Percentiles rank a stretch among this genome's conserved stretches.
Evolutionary conservation across 192 early-diverging fungal genomes (phyloP).

Genomic region (Coemansia sp.): DNA sequence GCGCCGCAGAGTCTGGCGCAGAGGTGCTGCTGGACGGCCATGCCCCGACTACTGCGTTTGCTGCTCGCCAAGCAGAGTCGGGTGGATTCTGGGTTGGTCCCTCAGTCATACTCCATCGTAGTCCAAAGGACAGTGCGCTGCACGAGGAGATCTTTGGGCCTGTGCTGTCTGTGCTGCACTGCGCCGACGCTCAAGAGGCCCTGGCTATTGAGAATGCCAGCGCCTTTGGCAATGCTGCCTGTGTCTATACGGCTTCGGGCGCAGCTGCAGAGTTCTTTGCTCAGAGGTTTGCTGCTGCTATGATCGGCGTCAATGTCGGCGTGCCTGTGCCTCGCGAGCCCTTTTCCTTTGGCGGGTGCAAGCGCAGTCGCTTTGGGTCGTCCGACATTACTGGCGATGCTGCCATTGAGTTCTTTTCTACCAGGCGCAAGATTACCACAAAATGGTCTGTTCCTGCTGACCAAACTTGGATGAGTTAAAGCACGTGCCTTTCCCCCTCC

Average conservation of each 20-base stretch:
- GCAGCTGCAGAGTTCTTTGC: conserved; percentile 71
- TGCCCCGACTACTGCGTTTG: conserved; percentile 49
- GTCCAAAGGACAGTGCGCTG: conserved; percentile 63
- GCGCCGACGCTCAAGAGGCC: conserved; percentile 63
- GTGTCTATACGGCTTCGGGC: conserved; percentile 68
- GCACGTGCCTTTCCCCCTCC: neutral
- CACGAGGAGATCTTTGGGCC: conserved; percentile 87
- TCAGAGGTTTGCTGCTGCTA: conserved; percentile 71
- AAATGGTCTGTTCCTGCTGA: conserved; percentile 71
- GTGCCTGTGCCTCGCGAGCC: conserved; percentile 76
- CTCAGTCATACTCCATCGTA: conserved; percentile 65
- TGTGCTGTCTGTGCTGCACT: conserved; percentile 67
- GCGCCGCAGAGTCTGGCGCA: conserved; percentile 60
- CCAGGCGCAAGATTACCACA: conserved; percentile 73
- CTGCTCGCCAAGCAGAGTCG: conserved; percentile 30
- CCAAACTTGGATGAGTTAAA: conserved; percentile 63
- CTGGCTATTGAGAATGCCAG: conserved; percentile 75
- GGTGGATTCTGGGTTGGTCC: conserved; percentile 78
- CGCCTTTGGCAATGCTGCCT: conserved; percentile 71
- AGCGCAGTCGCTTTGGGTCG: conserved; percentile 68
- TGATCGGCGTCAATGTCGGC: conserved; percentile 81
- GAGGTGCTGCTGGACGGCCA: conserved; percentile 75
- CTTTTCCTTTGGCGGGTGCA: conserved; percentile 82
- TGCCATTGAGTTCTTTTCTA: conserved; percentile 77
- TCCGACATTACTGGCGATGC: conserved; percentile 75